Conservation (phyloP, 306 rosid species). For the Ceratonia siliqua region DNA sequence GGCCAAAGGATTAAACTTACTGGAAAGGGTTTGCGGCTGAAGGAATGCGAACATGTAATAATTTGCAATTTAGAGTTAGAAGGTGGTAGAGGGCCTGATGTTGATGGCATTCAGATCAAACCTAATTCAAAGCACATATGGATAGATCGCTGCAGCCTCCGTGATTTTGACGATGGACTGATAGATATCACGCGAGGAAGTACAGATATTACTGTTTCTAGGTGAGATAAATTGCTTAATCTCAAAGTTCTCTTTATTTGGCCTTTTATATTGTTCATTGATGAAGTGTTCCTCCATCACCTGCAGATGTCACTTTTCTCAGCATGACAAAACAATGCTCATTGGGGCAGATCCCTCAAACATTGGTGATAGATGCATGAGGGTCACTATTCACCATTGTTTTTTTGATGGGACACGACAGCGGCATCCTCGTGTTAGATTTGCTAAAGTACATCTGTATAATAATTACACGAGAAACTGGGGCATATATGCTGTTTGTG, state of each 20-base stretch:
- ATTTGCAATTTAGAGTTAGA: slow-evolving; percentile 91
- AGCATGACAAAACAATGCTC: slow-evolving; percentile 90
- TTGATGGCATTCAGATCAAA: slow-evolving; percentile 91
- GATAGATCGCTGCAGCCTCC: slow-evolving; percentile 88
- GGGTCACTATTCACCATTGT: slow-evolving; percentile 94
- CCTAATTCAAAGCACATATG: slow-evolving; percentile 95
- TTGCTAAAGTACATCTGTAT: slow-evolving; percentile 82
- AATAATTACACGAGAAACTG: slow-evolving; percentile 88
- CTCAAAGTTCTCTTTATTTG: not conserved
- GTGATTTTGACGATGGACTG: slow-evolving; percentile 85
- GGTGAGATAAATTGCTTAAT: slow-evolving; percentile 46
- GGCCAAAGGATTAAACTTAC: slow-evolving; percentile 81
- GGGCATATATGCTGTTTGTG: slow-evolving; percentile 99
- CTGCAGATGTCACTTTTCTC: slow-evolving; percentile 80
- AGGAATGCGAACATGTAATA: slow-evolving; percentile 92
- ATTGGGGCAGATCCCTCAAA: slow-evolving; percentile 90
- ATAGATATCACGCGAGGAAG: slow-evolving; percentile 87
- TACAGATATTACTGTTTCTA: slow-evolving; percentile 84
- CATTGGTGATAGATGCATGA: slow-evolving; percentile 71
- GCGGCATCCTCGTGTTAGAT: slow-evolving; percentile 95
- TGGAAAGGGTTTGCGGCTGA: slow-evolving; percentile 81
- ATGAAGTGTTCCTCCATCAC: slow-evolving; percentile 14
- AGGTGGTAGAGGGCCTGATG: slow-evolving; percentile 95
- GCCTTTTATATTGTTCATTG: slow-evolving; percentile 2
- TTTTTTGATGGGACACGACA: slow-evolving; percentile 91